Base-by-base conservation (phyloP, 2,329 filamentous ascomycete genomes). In the Aspergillus brasiliensis region DNA sequence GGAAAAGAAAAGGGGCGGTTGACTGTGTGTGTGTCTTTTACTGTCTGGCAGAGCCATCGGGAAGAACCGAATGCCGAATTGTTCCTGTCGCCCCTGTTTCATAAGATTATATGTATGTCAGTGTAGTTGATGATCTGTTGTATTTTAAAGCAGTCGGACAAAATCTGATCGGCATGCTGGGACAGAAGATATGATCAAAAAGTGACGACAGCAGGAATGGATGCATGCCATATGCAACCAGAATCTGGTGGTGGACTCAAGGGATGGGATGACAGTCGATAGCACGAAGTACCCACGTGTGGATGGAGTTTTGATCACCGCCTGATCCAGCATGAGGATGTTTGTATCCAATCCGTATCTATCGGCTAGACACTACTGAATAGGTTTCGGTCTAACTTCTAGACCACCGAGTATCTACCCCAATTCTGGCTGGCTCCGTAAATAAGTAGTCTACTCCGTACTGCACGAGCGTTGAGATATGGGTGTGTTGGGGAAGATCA, bases 261-360 rank as follows among this genome's bases (percentile, higher is more conserved):
- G 34, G 52, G 28, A 55, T 55, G 52, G 23, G n/a, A 55, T 38
- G 25, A 42, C 51, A 17, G 23, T 28, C 46, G 46, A 28, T 27
- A 49, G 25, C 46, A 28, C 46, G n/a, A 6, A 57, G 38, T 57
- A 42, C 44, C 58, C 54, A 55, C 52, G 53, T 60, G 57, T 55
- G 54, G 21, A 51, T 49, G 53, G 49, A 62, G 44, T 60, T 58
- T 52, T 25, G 57, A 62, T 54, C 53, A 60, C 42, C 42, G 40
- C 54, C 51, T 51, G 51, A 37, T 59, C 40, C 46, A 49, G 46
- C 25, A 28, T n/a, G 46, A 25, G 21, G 15, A 23, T 23, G 51
- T n/a, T n/a, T n/a, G n/a, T 54, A 54, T 44, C 31, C 19, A 38
- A 8, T 21, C 23, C 37, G 51, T 54, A 42, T 42, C 38, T 37